Percentiles rank a stretch among this genome's conserved stretches.
Conservation (phyloP, 1,284 basidiomycete species). For the Pseudozyma thailandica region DNA sequence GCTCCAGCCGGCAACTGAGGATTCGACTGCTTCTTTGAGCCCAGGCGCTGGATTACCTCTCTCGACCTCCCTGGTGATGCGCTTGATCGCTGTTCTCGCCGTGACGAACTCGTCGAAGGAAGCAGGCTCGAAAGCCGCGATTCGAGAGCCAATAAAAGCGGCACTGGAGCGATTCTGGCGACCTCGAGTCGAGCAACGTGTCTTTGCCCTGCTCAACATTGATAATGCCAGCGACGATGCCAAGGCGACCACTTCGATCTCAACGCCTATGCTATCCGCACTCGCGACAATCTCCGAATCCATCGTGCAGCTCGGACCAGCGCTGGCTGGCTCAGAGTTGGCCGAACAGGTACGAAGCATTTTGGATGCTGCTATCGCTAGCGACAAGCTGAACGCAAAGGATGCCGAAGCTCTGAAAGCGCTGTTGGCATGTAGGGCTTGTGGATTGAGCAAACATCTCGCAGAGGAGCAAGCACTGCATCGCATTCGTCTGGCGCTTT, state of each 20-base stretch:
- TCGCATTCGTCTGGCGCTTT: conserved; percentile 21
- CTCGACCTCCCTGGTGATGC: conserved; percentile 16
- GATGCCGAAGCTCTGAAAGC: conserved; percentile 15
- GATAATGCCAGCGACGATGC: background rate
- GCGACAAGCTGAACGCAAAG: background rate
- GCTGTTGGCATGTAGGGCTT: conserved; percentile 17
- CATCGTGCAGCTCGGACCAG: conserved; percentile 32
- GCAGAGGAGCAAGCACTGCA: conserved; percentile 10
- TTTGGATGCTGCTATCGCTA: conserved; percentile 1
- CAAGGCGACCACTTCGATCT: conserved; percentile 4
- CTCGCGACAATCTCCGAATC: conserved; percentile 28
- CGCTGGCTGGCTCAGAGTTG: conserved; percentile 25
- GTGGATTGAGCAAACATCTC: conserved; percentile 10
- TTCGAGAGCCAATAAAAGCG: conserved; percentile 16
- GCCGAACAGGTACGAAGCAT: conserved; percentile 19
- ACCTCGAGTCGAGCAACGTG: conserved; percentile 20
- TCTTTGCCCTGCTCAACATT: conserved; percentile 3
- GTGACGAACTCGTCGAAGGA: background rate
- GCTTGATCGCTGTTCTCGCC: conserved; percentile 24
- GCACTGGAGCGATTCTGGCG: conserved; percentile 31
- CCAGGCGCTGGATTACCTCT: background rate
- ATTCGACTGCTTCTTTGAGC: background rate
- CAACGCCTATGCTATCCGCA: conserved; percentile 12
- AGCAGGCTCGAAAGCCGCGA: background rate
- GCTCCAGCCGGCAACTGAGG: background rate